Conservation (phyloP, 106 monocot genomes). For the Hemerocallis citrina region DNA sequence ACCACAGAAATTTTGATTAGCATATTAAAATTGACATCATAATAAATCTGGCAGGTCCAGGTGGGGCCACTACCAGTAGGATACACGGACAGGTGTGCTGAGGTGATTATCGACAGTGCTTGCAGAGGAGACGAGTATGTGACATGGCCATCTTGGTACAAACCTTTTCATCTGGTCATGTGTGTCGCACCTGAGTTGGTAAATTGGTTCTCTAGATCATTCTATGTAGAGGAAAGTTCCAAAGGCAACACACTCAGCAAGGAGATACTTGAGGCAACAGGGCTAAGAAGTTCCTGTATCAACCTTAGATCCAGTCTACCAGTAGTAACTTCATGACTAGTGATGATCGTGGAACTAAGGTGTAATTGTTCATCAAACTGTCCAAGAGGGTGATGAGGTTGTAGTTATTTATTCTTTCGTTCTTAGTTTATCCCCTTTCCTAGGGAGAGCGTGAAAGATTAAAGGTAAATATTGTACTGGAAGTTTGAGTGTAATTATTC, state of each 20-base stretch:
- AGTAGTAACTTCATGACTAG: background rate
- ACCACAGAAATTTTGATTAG: background rate
- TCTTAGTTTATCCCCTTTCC: background rate
- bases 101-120: conserved; percentile 40
- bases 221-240: conserved; percentile 21
- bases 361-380: background rate
- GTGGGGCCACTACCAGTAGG: conserved; percentile 52
- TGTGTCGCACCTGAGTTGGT: conserved; percentile 57
- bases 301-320: conserved; percentile 35
- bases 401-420: background rate
- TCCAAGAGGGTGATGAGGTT: background rate
- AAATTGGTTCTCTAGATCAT: conserved; percentile 27
- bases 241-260: conserved; percentile 31
- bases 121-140: conserved; percentile 56
- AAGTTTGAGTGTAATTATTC: background rate
- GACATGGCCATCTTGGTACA: conserved; percentile 67
- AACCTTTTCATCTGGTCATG: conserved; percentile 13
- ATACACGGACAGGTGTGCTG: conserved; percentile 27
- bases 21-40: background rate
- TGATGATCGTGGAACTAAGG: background rate
- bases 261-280: conserved; percentile 34
- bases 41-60: conserved; percentile 36
- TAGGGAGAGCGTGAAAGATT: background rate
- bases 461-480: background rate
- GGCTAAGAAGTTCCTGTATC: conserved; percentile 51